These are phyloP conservation scores for Stagonosporopsis cucurbitacearum DNA, from an alignment of 2,329 filamentous ascomycete genomes.

Conservation along the genomic window DNA sequence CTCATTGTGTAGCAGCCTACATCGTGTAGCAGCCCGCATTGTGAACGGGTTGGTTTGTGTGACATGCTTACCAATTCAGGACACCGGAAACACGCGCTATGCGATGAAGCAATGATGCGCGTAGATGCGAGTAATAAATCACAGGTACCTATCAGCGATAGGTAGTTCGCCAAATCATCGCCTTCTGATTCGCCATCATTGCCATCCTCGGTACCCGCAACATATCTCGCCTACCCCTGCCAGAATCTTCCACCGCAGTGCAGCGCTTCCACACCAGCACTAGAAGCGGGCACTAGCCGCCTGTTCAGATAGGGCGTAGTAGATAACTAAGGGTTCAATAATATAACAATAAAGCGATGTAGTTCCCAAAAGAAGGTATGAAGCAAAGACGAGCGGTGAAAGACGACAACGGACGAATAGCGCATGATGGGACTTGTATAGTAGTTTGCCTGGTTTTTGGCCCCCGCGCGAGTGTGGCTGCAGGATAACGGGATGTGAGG, in stretches of 20 bases:
- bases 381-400: neutral
- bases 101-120: neutral
- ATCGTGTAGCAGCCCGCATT: neutral
- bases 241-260: neutral
- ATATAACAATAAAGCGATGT: no score
- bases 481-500: no score
- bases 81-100: neutral
- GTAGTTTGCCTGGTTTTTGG: neutral
- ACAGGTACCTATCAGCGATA: no score
- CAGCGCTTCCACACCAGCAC: neutral
- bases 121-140: no score
- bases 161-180: no score
- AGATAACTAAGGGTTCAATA: no score
- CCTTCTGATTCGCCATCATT: neutral
- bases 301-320: no score
- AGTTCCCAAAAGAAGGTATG: no score
- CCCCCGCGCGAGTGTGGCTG: no score
- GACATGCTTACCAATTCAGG: neutral
- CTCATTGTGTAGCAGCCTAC: neutral
- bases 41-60: neutral
- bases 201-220: neutral
- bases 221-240: neutral
- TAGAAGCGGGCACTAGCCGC: neutral
- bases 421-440: neutral
- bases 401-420: constrained; percentile 1